Percentiles rank a stretch among this genome's conserved stretches.
Evolutionary conservation across 164 flowering plant genomes (phyloP).

Genomic region (Macadamia tetraphylla): DNA sequence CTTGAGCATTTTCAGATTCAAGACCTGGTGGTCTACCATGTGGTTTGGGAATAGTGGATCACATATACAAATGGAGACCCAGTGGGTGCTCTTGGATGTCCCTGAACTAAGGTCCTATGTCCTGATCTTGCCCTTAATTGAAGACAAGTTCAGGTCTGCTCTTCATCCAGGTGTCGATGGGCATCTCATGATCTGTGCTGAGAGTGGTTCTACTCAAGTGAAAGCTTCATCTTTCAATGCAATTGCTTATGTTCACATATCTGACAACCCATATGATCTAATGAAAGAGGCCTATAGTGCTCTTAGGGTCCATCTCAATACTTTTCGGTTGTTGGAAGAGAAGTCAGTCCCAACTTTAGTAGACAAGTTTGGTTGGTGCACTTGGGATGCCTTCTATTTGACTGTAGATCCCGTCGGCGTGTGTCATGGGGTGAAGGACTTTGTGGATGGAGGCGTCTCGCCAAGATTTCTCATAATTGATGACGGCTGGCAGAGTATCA

Average conservation of each 20-base stretch:
- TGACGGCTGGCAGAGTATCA: slow-evolving; percentile 89
- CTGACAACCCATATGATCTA: slow-evolving; percentile 61
- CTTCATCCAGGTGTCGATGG: slow-evolving; percentile 64
- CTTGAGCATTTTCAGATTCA: slow-evolving; percentile 70
- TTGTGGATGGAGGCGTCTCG: slow-evolving; percentile 46
- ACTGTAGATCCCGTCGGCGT: slow-evolving; percentile 68
- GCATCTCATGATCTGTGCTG: slow-evolving; percentile 54
- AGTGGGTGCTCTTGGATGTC: slow-evolving; percentile 65
- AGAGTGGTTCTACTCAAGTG: slow-evolving; percentile 59
- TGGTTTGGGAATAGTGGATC: slow-evolving; percentile 79
- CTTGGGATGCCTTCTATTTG: slow-evolving; percentile 86
- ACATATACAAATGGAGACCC: slow-evolving; percentile 75
- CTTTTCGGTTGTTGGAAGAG: slow-evolving; percentile 74
- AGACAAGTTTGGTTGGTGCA: slow-evolving; percentile 86
- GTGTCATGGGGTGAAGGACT: slow-evolving; percentile 68
- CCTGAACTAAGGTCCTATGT: slow-evolving; percentile 64
- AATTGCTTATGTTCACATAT: slow-evolving; percentile 68
- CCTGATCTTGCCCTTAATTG: slow-evolving; percentile 53
- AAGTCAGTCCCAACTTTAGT: slow-evolving; percentile 48
- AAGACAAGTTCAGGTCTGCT: slow-evolving; percentile 60
- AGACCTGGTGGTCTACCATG: slow-evolving; percentile 90
- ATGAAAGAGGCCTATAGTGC: slow-evolving; percentile 76
- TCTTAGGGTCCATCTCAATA: slow-evolving; percentile 58
- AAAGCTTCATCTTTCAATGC: slow-evolving; percentile 41
- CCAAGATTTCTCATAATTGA: slow-evolving; percentile 79